Base-by-base conservation (phyloP, 2,329 filamentous ascomycete genomes). In the Microcyclosporella mali region DNA sequence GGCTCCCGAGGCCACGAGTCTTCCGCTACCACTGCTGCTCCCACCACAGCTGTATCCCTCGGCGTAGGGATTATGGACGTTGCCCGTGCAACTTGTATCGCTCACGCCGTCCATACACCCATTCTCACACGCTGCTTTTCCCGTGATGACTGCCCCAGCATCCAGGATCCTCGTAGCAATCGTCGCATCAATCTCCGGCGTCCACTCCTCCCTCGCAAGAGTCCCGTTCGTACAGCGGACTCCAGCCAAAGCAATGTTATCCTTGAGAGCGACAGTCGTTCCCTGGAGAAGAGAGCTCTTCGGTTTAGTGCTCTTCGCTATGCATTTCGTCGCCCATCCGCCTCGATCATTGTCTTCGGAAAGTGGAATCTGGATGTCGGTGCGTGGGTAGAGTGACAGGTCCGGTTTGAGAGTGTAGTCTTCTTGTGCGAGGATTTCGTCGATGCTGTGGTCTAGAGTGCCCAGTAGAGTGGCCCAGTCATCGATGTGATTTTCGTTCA, bases 41-140 rank as follows among this genome's bases (percentile, higher is more conserved):
- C 72, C 71, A 11, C 71, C 70, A 30, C 65, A 64, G 1, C 64
- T 69, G 46, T 69, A 72, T 2, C 66, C 66, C n/a, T 58, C 43
- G 0, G 68, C 70, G 40, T 66, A 69, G 0, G 70, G 70, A 40
- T 74, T 72, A 29, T 60, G 51, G 3, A 65, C 61, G 1, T 47
- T 58, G 3, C 64, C 65, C 37, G 63, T 61, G 6, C 44, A 42
- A 29, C 33, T 38, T 1, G 51, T 55, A 40, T 50, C 51, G 28
- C 28, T 39, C 14, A 47, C 44, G 36, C 43, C 49, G 19, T 52
- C 49, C 42, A 51, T 46, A 40, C 50, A 55, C 9, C 36, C 48
- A 49, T 72, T 71, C 52, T 74, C 72, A 47, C 72, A 75, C 2
- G 67, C 69, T 34, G 62, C 64, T 43, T 69, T 69, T 12, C 72